Conservation (phyloP, 768 basidiomycete genomes). For the Kwoniella newhampshirensis region DNA sequence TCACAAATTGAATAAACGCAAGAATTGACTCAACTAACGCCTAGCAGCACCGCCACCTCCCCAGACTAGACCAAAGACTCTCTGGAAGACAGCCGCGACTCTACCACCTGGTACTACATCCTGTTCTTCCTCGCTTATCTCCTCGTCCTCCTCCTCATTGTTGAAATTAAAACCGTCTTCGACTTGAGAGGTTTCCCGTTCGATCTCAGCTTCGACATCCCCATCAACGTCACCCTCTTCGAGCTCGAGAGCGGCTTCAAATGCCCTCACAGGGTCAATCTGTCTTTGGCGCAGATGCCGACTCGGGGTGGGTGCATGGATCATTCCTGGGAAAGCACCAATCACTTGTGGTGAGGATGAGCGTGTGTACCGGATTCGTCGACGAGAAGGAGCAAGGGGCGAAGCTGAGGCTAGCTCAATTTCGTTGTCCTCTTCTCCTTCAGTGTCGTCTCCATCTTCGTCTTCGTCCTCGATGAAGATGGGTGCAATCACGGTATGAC, state of each 20-base stretch:
- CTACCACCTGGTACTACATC: neutral
- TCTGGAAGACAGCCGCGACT: constrained; percentile 17
- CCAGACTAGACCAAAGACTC: constrained; percentile 22
- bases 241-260: constrained; percentile 25
- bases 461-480: constrained; percentile 31
- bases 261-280: constrained; percentile 16
- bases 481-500: constrained; percentile 32
- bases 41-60: neutral
- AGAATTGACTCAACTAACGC: neutral
- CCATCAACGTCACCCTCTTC: constrained; percentile 30
- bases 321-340: constrained; percentile 26
- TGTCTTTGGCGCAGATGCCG: neutral
- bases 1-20: too few species aligned
- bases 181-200: constrained; percentile 11
- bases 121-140: constrained; percentile 6
- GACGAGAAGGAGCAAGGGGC: constrained; percentile 5
- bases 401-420: constrained; percentile 6
- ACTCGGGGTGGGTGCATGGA: constrained; percentile 6
- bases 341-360: constrained; percentile 15
- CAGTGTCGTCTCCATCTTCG: constrained; percentile 14
- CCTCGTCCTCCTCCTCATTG: neutral
- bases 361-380: neutral
- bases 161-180: constrained; percentile 5
- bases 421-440: constrained; percentile 16
- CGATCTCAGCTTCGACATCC: constrained; percentile 4